Evolutionary conservation across 2,329 filamentous ascomycete species (phyloP).

Genomic region (Fonsecaea pedrosoi): DNA sequence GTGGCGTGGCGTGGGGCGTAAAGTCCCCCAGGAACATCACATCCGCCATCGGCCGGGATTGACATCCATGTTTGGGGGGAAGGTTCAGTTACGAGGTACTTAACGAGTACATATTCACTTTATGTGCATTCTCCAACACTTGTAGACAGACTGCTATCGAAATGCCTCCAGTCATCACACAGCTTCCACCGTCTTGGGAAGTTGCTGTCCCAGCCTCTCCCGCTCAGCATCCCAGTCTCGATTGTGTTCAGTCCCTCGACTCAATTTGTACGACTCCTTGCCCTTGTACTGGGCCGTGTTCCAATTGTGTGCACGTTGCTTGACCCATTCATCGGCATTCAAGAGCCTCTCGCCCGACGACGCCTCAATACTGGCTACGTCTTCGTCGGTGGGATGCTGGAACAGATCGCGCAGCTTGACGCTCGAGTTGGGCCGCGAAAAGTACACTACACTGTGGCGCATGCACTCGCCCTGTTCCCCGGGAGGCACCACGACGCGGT

Average conservation of each 20-base stretch:
- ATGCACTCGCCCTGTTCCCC: constrained; percentile 36
- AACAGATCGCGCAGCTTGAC: constrained; percentile 24
- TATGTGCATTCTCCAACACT: too few species aligned
- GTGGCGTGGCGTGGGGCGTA: too few species aligned
- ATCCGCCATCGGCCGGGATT: too few species aligned
- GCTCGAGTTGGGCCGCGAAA: constrained; percentile 31
- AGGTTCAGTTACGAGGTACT: too few species aligned
- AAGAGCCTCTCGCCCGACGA: constrained; percentile 13
- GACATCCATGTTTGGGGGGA: too few species aligned
- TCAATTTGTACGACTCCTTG: constrained; percentile 25
- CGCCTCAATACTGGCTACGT: constrained; percentile 18
- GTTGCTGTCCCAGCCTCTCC: constrained; percentile 1
- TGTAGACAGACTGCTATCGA: neutral
- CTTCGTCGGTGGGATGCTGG: constrained; percentile 16
- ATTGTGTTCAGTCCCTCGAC: constrained; percentile 27
- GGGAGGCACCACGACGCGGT: constrained; percentile 41
- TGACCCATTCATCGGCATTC: constrained; percentile 26
- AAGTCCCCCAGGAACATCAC: too few species aligned
- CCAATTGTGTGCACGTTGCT: constrained; percentile 27
- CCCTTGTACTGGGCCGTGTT: constrained; percentile 27
- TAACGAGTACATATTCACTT: too few species aligned
- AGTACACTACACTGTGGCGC: constrained; percentile 37
- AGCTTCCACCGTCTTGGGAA: constrained; percentile 4
- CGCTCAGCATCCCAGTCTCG: constrained; percentile 13
- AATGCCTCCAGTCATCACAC: constrained; percentile 1